Base-by-base conservation (phyloP, 257 asterid species). In the Fraxinus quadrangulata region DNA sequence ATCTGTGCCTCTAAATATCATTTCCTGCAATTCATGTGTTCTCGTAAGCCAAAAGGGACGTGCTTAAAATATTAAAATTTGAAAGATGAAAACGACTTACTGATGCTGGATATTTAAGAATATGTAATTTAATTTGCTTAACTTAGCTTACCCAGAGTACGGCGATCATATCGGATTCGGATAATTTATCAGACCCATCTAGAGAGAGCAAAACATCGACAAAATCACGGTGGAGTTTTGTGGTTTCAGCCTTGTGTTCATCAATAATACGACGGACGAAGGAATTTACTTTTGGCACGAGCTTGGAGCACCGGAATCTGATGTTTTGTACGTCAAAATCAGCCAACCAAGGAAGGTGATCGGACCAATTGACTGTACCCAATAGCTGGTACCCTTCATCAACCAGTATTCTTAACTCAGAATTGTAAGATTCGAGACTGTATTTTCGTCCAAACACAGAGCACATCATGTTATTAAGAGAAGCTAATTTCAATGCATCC, bases 1-100 rank as follows among this genome's bases (percentile, higher is more conserved):
- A 84, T 93, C 98, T 0, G 96, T 91, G 6, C 98, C 97, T 73
- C 98, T 84, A 71, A 93, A 91, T 86, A 93, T 87, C 98, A 91
- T 91, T 81, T 93, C 97, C 97, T 92, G 89, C 67, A 33, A 33
- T 36, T 59, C 59, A 70, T 49, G 23, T 37, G 36, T 10, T 76
- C 36, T 33, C 36, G 36, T 33, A 33, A 33, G 36, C 36, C 36
- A 33, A 33, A 33, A 33, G 36, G 36, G 36, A 33, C 36, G 36
- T 33, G 36, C 36, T 33, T 33, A 33, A 33, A 33, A 33, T 33
- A 33, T 33, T 33, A 33, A 33, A 33, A 33, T 33, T 33, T 33
- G 36, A 33, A 33, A 33, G 36, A 33, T 33, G 5, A 33, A 4
- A 33, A 33, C 6, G 36, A 33, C 36, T 4, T 33, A 33, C 36